Percentiles rank a stretch among this genome's conserved stretches.
These are phyloP conservation scores for Aspergillus puulaauensis DNA, from an alignment of 2,329 filamentous ascomycete genomes.

Conservation along the genomic window DNA sequence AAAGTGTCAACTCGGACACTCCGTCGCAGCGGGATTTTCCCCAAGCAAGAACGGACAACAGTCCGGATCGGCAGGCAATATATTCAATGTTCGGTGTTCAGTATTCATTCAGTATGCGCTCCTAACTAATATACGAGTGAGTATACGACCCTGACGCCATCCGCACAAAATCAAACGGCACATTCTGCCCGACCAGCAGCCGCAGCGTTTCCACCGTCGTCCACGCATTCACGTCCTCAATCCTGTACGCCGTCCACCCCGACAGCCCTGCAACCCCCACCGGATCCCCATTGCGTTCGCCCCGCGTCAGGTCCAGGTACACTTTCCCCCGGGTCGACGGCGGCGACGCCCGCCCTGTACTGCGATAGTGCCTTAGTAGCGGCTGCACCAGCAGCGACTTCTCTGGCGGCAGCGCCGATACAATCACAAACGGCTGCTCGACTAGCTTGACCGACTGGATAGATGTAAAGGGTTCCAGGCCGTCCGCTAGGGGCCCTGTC, in stretches of 20 bases:
- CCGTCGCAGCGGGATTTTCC: conserved; percentile 16
- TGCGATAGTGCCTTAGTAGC: conserved; percentile 69
- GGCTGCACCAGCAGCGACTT: conserved; percentile 78
- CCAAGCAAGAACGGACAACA: conserved; percentile 16
- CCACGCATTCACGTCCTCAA: conserved; percentile 78
- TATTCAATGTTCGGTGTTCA: too few species aligned
- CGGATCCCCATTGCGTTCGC: conserved; percentile 66
- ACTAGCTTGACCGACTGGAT: conserved; percentile 80
- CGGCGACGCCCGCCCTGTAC: conserved; percentile 39
- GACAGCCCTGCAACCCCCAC: conserved; percentile 68
- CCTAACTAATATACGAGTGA: neutral
- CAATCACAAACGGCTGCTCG: conserved; percentile 76
- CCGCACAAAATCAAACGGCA: conserved; percentile 82
- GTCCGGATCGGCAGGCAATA: conserved; percentile 4
- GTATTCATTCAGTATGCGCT: neutral
- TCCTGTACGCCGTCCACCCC: conserved; percentile 77
- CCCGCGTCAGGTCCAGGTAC: conserved; percentile 75
- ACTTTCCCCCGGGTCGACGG: conserved; percentile 58
- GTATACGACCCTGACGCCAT: conserved; percentile 60
- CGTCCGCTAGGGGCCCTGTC: conserved; percentile 56
- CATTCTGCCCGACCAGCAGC: conserved; percentile 79
- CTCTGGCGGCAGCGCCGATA: conserved; percentile 74
- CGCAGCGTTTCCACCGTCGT: conserved; percentile 80
- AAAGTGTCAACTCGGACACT: neutral
- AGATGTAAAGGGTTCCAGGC: conserved; percentile 64